A percentile compares a stretch with the other conserved stretches of the same genome.
Conservation (phyloP, 164 flowering plant genomes). For the Chloranthus sessilifolius region DNA sequence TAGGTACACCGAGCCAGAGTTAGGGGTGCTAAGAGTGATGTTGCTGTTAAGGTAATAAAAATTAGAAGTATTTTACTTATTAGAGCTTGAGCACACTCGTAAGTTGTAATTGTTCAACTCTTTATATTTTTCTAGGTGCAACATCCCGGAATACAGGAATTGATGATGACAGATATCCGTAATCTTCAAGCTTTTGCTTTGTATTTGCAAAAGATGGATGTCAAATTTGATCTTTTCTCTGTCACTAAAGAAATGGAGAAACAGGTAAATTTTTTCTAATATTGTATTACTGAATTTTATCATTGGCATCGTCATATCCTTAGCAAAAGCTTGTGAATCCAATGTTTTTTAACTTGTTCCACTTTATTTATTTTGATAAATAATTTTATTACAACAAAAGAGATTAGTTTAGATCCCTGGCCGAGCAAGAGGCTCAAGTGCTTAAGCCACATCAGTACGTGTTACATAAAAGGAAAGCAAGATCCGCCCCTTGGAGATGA, state of each 20-base stretch:
- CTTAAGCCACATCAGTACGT: too few relatives aligned
- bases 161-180: conserved; percentile 94
- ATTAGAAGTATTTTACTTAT: conserved; percentile 1
- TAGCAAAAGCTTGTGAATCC: background rate
- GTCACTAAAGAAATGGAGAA: conserved; percentile 89
- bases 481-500: too few relatives aligned
- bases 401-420: too few relatives aligned
- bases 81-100: background rate
- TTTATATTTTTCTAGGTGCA: conserved; percentile 57
- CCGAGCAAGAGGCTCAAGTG: too few relatives aligned
- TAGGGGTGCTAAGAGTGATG: conserved; percentile 67
- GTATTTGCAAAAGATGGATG: conserved; percentile 88
- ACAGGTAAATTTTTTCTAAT: conserved; percentile 47
- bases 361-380: too few relatives aligned
- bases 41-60: conserved; percentile 81
- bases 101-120: conserved; percentile 6
- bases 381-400: too few relatives aligned
- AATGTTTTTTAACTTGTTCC: too few relatives aligned
- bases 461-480: too few relatives aligned
- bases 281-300: background rate
- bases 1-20: conserved; percentile 94
- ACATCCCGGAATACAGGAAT: conserved; percentile 88
- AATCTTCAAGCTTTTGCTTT: conserved; percentile 91
- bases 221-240: conserved; percentile 83
- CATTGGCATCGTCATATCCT: conserved; percentile 1